These are phyloP conservation scores for Acacia crassicarpa DNA, from an alignment of 306 rosid genomes.

Conservation along the genomic window DNA sequence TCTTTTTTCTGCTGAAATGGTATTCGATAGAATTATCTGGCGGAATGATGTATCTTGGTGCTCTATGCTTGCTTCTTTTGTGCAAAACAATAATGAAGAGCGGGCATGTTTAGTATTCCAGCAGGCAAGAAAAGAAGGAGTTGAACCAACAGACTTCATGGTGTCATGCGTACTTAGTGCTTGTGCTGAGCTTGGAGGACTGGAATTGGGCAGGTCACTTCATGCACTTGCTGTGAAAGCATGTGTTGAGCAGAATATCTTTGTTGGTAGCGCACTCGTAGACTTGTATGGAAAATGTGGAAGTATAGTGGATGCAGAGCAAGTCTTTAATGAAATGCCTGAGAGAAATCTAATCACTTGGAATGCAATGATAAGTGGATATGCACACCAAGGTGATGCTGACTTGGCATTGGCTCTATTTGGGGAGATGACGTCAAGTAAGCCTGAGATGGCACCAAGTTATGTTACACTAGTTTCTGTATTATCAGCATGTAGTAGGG, in stretches of 20 bases:
- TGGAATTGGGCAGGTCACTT: constrained; percentile 74
- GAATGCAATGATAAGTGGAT: constrained; percentile 77
- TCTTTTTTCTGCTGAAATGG: constrained; percentile 50
- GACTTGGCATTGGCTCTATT: constrained; percentile 64
- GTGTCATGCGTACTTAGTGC: constrained; percentile 76
- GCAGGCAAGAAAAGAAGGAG: constrained; percentile 51
- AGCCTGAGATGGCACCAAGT: constrained; percentile 44
- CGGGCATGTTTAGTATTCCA: constrained; percentile 70
- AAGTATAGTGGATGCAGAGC: constrained; percentile 58
- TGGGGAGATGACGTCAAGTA: constrained; percentile 50
- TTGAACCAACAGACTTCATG: constrained; percentile 75
- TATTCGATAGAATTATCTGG: constrained; percentile 48
- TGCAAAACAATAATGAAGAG: constrained; percentile 73
- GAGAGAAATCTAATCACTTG: constrained; percentile 66
- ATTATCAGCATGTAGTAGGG: constrained; percentile 79
- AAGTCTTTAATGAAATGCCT: constrained; percentile 58
- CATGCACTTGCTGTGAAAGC: constrained; percentile 74
- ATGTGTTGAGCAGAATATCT: constrained; percentile 68
- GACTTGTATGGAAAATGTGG: constrained; percentile 97
- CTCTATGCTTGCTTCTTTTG: constrained; percentile 65
- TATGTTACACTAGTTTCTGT: constrained; percentile 75
- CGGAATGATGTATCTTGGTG: constrained; percentile 81
- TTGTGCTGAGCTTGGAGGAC: constrained; percentile 72
- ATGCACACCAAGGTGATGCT: constrained; percentile 73
- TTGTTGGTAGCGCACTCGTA: constrained; percentile 82